These are phyloP conservation scores for Sporothrix euskadiensis DNA, from an alignment of 2,329 filamentous ascomycete species.

Conservation along the genomic window DNA sequence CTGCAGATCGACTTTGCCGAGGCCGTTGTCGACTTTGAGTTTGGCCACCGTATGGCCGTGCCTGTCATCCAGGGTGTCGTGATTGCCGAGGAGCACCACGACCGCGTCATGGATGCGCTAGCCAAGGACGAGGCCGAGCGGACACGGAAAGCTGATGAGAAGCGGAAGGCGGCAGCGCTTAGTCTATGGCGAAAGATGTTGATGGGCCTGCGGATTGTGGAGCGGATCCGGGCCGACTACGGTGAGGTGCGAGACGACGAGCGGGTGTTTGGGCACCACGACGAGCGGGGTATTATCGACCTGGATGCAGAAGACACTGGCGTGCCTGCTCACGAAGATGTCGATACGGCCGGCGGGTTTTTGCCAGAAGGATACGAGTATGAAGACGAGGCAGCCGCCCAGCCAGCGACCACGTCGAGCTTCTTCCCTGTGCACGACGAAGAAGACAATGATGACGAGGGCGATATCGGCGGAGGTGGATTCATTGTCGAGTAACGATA, in stretches of 20 bases:
- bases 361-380: conserved; percentile 58
- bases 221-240: conserved; percentile 76
- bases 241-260: conserved; percentile 58
- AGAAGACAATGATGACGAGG: conserved; percentile 42
- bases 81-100: conserved; percentile 76
- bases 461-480: conserved; percentile 21
- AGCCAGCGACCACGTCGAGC: conserved; percentile 42
- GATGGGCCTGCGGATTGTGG: conserved; percentile 78
- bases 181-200: conserved; percentile 83
- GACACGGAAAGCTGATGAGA: conserved; percentile 77
- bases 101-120: conserved; percentile 74
- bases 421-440: conserved; percentile 52
- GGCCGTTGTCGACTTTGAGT: conserved; percentile 94
- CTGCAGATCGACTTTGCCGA: conserved; percentile 88
- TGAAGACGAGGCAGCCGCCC: conserved; percentile 40
- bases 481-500: conserved; percentile 25
- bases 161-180: conserved; percentile 72
- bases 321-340: conserved; percentile 39
- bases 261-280: conserved; percentile 50
- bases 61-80: conserved; percentile 90
- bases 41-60: conserved; percentile 90
- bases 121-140: conserved; percentile 74
- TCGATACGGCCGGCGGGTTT: conserved; percentile 62
- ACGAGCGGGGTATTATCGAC: conserved; percentile 13
- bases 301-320: conserved; percentile 36